Evolutionary conservation across 306 rosid genomes (phyloP).

Genomic region (Cercis canadensis): DNA sequence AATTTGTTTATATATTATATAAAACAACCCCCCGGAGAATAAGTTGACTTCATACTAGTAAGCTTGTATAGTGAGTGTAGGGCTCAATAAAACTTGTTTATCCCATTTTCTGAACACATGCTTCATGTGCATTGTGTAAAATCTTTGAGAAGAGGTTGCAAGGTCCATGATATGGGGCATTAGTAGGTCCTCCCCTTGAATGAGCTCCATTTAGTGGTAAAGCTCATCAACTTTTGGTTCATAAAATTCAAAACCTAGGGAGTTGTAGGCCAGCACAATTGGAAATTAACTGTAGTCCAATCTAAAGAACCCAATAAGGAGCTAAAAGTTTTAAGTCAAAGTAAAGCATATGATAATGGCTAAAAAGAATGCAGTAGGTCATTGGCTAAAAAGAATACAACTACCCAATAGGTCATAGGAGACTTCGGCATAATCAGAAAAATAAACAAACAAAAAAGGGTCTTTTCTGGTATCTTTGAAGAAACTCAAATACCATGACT

Average conservation of each 20-base stretch:
- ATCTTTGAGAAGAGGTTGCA: conserved; percentile 9
- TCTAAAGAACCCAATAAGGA: not conserved
- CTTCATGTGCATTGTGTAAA: conserved; percentile 25
- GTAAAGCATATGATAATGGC: conserved; percentile 7
- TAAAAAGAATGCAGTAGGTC: not conserved
- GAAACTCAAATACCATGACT: no score
- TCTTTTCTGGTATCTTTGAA: not conserved
- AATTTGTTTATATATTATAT: no score
- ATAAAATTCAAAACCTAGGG: not conserved
- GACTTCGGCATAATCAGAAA: not conserved
- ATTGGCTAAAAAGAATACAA: no score
- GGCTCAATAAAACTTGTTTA: conserved; percentile 14
- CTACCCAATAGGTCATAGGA: not conserved
- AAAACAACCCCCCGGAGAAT: no score
- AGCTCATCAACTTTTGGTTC: not conserved
- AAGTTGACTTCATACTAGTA: no score
- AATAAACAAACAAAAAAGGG: not conserved
- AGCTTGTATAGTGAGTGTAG: no score
- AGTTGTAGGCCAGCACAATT: not conserved
- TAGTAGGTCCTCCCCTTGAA: conserved; percentile 15
- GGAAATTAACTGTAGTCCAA: conserved; percentile 4
- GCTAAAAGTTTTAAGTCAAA: not conserved
- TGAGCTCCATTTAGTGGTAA: not conserved
- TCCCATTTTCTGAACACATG: conserved; percentile 32
- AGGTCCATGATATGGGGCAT: not conserved